Percentiles rank a stretch among this genome's conserved stretches.
Evolutionary conservation across 805 yeast species (phyloP).

Genomic region (Candida ficus): DNA sequence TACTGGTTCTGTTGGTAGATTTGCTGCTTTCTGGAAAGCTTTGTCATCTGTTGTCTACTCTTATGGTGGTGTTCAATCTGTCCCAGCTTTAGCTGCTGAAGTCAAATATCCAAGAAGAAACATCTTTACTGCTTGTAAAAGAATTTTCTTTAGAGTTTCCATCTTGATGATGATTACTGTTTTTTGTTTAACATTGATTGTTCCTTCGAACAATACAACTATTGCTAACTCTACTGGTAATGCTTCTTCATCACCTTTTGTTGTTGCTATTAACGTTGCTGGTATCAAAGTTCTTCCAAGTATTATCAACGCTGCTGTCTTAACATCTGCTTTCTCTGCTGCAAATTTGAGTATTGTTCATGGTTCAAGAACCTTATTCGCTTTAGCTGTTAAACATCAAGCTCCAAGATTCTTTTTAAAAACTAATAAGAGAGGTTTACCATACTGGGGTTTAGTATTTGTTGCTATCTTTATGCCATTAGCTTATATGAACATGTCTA

Average conservation of each 20-base stretch:
- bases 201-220: conserved; percentile 25
- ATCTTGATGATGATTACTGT: conserved; percentile 26
- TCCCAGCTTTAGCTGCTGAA: conserved; percentile 40
- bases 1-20: conserved; percentile 21
- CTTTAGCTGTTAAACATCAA: conserved; percentile 31
- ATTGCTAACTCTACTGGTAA: conserved; percentile 28
- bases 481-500: conserved; percentile 28
- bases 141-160: conserved; percentile 27
- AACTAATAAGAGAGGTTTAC: conserved; percentile 30
- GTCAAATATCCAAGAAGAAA: conserved; percentile 30
- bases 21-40: conserved; percentile 28
- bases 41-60: conserved; percentile 36
- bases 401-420: conserved; percentile 32
- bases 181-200: conserved; percentile 29
- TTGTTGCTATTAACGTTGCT: conserved; percentile 44
- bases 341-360: conserved; percentile 27
- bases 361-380: conserved; percentile 30
- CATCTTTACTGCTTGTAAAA: conserved; percentile 28
- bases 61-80: conserved; percentile 39
- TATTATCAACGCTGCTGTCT: conserved; percentile 33
- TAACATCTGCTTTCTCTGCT: conserved; percentile 36
- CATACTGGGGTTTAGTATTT: conserved; percentile 27
- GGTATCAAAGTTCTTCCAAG: conserved; percentile 30
- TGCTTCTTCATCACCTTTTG: conserved; percentile 33
- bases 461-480: conserved; percentile 28